Conservation (phyloP, 306 rosid species). For the Quillaja saponaria region DNA sequence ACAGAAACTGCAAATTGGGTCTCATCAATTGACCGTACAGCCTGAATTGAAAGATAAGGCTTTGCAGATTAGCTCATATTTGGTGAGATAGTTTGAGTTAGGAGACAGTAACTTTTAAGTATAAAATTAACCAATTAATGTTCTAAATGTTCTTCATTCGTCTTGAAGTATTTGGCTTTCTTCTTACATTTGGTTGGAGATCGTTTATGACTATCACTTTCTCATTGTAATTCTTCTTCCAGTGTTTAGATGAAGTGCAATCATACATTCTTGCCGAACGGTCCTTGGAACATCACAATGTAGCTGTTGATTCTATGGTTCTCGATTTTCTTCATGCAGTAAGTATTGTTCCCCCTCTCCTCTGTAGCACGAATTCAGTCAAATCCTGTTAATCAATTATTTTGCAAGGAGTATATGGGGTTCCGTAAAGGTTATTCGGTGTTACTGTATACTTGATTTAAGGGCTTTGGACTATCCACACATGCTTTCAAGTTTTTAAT, state of each 20-base stretch:
- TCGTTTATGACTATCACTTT: slow-evolving; percentile 6
- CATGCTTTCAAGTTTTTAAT: too few species aligned
- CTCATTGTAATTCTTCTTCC: too few species aligned
- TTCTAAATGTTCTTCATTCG: too few species aligned
- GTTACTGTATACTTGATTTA: background rate
- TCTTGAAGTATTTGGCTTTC: slow-evolving; percentile 9
- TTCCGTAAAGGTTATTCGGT: slow-evolving; percentile 16
- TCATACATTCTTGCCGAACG: slow-evolving; percentile 79
- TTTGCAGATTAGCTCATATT: slow-evolving; percentile 61
- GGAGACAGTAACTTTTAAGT: too few species aligned
- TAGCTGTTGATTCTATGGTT: slow-evolving; percentile 47
- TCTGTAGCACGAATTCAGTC: slow-evolving; percentile 3
- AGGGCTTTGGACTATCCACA: background rate
- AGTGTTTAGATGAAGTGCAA: slow-evolving; percentile 87
- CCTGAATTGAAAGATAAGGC: slow-evolving; percentile 75
- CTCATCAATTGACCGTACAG: slow-evolving; percentile 52
- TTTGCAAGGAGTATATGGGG: too few species aligned
- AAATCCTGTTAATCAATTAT: too few species aligned
- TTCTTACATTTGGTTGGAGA: slow-evolving; percentile 2
- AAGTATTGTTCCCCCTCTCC: slow-evolving; percentile 36
- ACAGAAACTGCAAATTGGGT: slow-evolving; percentile 59
- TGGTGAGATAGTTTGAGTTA: too few species aligned
- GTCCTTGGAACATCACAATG: slow-evolving; percentile 43
- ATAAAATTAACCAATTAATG: too few species aligned
- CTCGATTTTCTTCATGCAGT: slow-evolving; percentile 67